Evolutionary conservation across 768 basidiomycete species (phyloP).

Genomic region (Krasilnikovozyma curviuscula): DNA sequence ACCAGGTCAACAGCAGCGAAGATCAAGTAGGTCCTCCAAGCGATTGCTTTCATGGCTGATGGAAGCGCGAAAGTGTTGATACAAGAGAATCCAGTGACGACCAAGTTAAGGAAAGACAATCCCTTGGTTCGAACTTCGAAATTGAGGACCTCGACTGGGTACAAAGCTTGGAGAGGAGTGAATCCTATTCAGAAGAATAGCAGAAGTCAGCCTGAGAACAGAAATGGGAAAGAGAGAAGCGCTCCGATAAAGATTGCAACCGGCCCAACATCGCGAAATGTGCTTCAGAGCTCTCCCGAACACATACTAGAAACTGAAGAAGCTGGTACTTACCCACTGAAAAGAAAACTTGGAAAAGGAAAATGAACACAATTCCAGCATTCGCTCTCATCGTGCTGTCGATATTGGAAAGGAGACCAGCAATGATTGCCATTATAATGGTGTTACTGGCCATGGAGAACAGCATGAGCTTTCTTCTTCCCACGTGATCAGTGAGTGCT

Average conservation of each 20-base stretch:
- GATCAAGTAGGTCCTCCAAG: slow-evolving; percentile 29
- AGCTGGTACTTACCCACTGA: no score
- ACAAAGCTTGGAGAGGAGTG: slow-evolving; percentile 41
- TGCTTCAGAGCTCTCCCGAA: no score
- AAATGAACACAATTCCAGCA: slow-evolving; percentile 36
- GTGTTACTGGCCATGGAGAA: slow-evolving; percentile 28
- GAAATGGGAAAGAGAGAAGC: no score
- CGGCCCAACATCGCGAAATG: no score
- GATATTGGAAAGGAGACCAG: slow-evolving; percentile 32
- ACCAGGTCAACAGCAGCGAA: slow-evolving; percentile 36
- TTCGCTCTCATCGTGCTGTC: slow-evolving; percentile 29
- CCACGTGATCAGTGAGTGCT: slow-evolving; percentile 34
- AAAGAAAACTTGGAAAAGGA: slow-evolving; percentile 26
- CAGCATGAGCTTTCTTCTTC: slow-evolving; percentile 33
- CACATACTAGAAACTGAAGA: no score
- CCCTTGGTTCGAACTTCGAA: slow-evolving; percentile 38
- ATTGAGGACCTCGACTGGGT: slow-evolving; percentile 36
- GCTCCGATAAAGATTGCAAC: no score
- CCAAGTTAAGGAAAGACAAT: slow-evolving; percentile 34
- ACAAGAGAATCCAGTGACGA: slow-evolving; percentile 30
- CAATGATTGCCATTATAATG: slow-evolving; percentile 32
- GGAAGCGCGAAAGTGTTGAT: slow-evolving; percentile 35
- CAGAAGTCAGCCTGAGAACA: no score
- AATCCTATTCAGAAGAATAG: no score
- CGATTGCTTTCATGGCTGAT: slow-evolving; percentile 8